These are phyloP conservation scores for Boletus rubroflammeus DNA, from an alignment of 768 basidiomycete genomes.

Conservation along the genomic window DNA sequence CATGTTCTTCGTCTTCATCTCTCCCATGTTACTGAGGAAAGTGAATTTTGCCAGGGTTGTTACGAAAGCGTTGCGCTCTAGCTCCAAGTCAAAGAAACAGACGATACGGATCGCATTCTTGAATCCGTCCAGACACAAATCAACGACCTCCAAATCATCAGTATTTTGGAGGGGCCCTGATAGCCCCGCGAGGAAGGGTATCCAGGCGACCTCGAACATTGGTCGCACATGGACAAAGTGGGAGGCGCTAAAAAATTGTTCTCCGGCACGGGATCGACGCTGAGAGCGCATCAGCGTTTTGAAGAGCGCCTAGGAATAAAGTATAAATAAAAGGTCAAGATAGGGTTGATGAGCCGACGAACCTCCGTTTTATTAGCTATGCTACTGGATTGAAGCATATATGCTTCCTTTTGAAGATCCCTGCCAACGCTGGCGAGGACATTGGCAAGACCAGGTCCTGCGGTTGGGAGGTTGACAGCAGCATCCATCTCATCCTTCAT, in stretches of 20 bases:
- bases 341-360: conserved; percentile 7
- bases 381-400: conserved; percentile 90
- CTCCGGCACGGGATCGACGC: conserved; percentile 71
- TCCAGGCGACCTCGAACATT: conserved; percentile 99
- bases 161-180: conserved; percentile 94
- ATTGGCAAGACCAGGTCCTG: conserved; percentile 72
- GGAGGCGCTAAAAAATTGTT: conserved; percentile 95
- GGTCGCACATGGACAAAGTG: conserved; percentile 95
- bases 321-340: neutral
- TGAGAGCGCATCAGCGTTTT: conserved; percentile 89
- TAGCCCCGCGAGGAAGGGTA: conserved; percentile 92
- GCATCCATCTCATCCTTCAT: conserved; percentile 97
- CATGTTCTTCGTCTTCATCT: conserved; percentile 99
- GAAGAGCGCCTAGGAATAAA: conserved; percentile 71
- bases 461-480: conserved; percentile 34
- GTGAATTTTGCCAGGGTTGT: conserved; percentile 96
- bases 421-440: conserved; percentile 87
- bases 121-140: conserved; percentile 92
- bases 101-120: conserved; percentile 95
- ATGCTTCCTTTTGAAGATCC: conserved; percentile 94
- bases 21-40: conserved; percentile 93
- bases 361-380: conserved; percentile 98
- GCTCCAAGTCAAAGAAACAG: conserved; percentile 94
- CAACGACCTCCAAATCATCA: conserved; percentile 89
- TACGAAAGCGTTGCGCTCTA: conserved; percentile 98